Percentiles rank a stretch among this genome's conserved stretches.
phyloP scores from a whole-genome alignment of 441 rosid genomes.

The Raphanus hybrid region DNA sequence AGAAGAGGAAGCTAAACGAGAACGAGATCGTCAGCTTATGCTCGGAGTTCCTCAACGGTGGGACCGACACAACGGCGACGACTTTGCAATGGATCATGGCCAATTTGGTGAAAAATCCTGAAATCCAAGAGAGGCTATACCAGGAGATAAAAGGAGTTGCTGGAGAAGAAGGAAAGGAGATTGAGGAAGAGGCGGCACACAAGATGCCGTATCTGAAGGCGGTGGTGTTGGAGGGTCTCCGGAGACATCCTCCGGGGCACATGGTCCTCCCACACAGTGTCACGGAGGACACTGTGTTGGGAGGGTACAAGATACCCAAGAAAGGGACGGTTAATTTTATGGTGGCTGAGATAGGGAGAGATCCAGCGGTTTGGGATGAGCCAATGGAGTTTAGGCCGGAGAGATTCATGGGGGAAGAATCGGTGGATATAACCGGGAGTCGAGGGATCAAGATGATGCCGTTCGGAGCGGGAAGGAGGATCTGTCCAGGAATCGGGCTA shows the following conservation, averaged over 20 bases:
- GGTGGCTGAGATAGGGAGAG: slow-evolving; percentile 9
- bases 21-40: slow-evolving; percentile 1
- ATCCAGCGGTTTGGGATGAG: neutral
- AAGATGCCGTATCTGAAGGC: neutral
- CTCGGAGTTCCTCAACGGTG: slow-evolving; percentile 4
- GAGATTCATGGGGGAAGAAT: neutral
- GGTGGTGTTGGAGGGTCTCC: neutral
- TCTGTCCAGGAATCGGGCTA: slow-evolving; percentile 34
- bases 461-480: slow-evolving; percentile 42
- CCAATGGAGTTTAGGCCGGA: slow-evolving; percentile 1
- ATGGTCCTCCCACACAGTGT: neutral
- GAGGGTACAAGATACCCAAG: slow-evolving; percentile 8
- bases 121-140: slow-evolving; percentile 32
- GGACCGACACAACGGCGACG: neutral
- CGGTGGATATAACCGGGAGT: slow-evolving; percentile 39
- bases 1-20: slow-evolving; percentile 14
- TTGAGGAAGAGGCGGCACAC: slow-evolving; percentile 18
- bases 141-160: slow-evolving; percentile 33
- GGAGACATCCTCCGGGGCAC: slow-evolving; percentile 4
- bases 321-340: neutral
- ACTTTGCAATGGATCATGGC: slow-evolving; percentile 8
- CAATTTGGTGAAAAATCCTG: slow-evolving; percentile 32
- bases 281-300: neutral
- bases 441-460: slow-evolving; percentile 44
- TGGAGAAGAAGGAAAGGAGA: slow-evolving; percentile 27